Evolutionary conservation across 2,329 filamentous ascomycete species (phyloP).

Genomic region (Cladorrhinum sp.): DNA sequence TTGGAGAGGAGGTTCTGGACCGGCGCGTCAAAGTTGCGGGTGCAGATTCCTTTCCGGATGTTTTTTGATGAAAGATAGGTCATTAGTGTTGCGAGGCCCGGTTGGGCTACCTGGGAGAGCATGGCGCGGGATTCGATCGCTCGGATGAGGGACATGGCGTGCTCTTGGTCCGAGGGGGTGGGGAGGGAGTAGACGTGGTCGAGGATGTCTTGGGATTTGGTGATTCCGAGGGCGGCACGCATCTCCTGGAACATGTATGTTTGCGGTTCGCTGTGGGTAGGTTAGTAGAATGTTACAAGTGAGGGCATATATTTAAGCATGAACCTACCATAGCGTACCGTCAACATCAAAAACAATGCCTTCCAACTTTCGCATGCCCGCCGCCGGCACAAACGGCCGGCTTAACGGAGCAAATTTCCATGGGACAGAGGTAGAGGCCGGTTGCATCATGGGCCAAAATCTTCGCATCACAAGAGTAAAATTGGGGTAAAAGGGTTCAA

Average conservation of each 20-base stretch:
- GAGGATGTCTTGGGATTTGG: slow-evolving; percentile 75
- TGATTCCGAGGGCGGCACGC: slow-evolving; percentile 70
- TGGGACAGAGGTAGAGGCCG: slow-evolving; percentile 17
- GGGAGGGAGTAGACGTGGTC: slow-evolving; percentile 79
- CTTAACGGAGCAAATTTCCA: slow-evolving; percentile 55
- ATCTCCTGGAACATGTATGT: slow-evolving; percentile 95
- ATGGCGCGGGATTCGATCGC: slow-evolving; percentile 79
- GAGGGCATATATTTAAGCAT: not conserved
- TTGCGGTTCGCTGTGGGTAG: slow-evolving; percentile 67
- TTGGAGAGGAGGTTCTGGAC: slow-evolving; percentile 71
- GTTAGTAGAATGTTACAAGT: not conserved
- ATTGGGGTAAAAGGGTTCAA: not conserved
- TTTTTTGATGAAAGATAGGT: slow-evolving; percentile 67
- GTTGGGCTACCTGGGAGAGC: slow-evolving; percentile 74
- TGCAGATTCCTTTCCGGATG: slow-evolving; percentile 82
- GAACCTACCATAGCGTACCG: slow-evolving; percentile 79
- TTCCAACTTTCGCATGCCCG: slow-evolving; percentile 45
- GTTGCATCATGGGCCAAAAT: slow-evolving; percentile 43
- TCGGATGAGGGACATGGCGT: slow-evolving; percentile 71
- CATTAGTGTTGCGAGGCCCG: slow-evolving; percentile 76
- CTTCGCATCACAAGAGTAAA: slow-evolving; percentile 24
- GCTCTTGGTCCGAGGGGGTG: slow-evolving; percentile 50
- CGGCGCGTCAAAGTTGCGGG: slow-evolving; percentile 84
- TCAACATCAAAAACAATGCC: slow-evolving; percentile 89
- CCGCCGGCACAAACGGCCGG: slow-evolving; percentile 32